Conservation (phyloP, 192 early-diverging fungal species). For the Chytriomyces confervae region DNA sequence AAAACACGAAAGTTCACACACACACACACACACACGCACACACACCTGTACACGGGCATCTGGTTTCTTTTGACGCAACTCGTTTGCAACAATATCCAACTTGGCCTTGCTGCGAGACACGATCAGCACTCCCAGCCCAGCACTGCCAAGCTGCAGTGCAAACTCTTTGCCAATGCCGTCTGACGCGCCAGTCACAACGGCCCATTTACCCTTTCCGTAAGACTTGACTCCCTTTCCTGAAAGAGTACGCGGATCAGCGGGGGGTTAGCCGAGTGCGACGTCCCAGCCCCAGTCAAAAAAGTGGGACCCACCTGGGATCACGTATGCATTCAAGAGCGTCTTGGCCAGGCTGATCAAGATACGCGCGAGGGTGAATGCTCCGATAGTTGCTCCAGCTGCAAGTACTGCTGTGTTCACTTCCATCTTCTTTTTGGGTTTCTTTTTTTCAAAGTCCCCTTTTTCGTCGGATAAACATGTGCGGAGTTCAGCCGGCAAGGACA, state of each 20-base stretch:
- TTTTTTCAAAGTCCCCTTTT: too few species aligned
- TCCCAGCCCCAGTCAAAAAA: too few species aligned
- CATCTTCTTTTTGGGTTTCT: background rate
- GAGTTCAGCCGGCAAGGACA: too few species aligned
- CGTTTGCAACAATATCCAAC: constrained; percentile 73
- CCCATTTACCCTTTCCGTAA: constrained; percentile 71
- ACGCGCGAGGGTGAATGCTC: background rate
- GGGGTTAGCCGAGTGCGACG: background rate
- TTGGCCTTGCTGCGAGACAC: constrained; percentile 83
- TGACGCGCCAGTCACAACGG: constrained; percentile 92
- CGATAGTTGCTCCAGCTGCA: background rate
- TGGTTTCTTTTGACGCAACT: constrained; percentile 46
- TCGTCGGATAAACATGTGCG: too few species aligned
- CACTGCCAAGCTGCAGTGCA: constrained; percentile 83
- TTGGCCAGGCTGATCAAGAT: background rate
- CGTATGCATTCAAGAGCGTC: constrained; percentile 30
- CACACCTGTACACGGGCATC: background rate
- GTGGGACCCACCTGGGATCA: background rate
- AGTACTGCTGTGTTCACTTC: background rate
- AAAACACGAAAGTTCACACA: too few species aligned
- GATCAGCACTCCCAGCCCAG: constrained; percentile 67
- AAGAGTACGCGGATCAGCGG: background rate
- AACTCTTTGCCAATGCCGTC: constrained; percentile 97
- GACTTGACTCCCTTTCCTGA: constrained; percentile 41
- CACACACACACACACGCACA: constrained; percentile 51